A percentile compares a stretch with the other conserved stretches of the same genome.
Conservation (phyloP, 225 moss, liverwort and hornwort genomes). For the Sphagnum contortum region DNA sequence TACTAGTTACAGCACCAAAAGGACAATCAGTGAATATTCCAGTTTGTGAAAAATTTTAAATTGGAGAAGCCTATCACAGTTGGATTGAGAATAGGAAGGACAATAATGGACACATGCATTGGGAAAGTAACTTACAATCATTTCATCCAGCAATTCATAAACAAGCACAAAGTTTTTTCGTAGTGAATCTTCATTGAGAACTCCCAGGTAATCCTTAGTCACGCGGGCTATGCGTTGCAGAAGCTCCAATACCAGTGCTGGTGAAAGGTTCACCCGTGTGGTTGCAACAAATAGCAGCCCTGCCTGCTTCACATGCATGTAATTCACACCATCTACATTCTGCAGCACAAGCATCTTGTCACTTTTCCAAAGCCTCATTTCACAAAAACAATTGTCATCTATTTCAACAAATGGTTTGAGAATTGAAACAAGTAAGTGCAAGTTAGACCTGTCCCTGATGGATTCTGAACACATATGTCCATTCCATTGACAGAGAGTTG, state of each 20-base stretch:
- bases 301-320: slow-evolving; percentile 94
- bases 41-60: background rate
- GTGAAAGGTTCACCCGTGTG: slow-evolving; percentile 76
- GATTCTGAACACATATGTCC: too few species aligned
- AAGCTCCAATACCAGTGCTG: slow-evolving; percentile 83
- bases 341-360: slow-evolving; percentile 12
- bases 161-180: slow-evolving; percentile 97
- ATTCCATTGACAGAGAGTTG: too few species aligned
- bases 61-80: too few species aligned
- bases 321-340: slow-evolving; percentile 92
- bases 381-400: background rate
- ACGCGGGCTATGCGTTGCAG: slow-evolving; percentile 87
- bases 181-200: slow-evolving; percentile 93
- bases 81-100: too few species aligned
- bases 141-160: slow-evolving; percentile 97
- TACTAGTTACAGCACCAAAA: too few species aligned
- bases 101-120: background rate
- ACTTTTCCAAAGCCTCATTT: background rate
- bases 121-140: slow-evolving; percentile 64
- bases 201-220: slow-evolving; percentile 89
- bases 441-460: too few species aligned
- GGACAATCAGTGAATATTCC: too few species aligned
- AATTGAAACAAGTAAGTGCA: too few species aligned
- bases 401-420: too few species aligned
- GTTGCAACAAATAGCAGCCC: slow-evolving; percentile 96